Evolutionary conservation across 129 eudicot genomes (phyloP).

Genomic region (Dittrichia graveolens): DNA sequence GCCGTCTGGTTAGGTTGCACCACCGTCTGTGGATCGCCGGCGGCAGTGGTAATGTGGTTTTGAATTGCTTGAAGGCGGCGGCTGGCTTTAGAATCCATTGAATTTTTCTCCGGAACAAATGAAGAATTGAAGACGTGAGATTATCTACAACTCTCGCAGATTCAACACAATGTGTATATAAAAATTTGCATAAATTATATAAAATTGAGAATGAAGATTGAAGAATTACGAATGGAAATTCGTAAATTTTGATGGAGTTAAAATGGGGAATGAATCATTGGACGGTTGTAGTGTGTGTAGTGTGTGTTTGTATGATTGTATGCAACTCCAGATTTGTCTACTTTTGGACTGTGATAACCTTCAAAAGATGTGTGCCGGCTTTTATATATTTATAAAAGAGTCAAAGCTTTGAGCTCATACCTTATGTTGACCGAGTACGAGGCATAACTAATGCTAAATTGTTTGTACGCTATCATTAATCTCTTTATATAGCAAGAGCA

Average conservation of each 20-base stretch:
- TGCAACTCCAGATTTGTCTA: background rate
- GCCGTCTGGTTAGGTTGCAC: constrained; percentile 50
- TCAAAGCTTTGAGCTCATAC: background rate
- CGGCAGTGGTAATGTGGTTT: constrained; percentile 49
- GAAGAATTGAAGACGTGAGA: background rate
- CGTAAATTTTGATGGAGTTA: constrained; percentile 11
- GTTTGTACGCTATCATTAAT: background rate
- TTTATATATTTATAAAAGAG: background rate
- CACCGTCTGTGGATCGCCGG: constrained; percentile 37
- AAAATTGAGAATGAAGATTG: constrained; percentile 1
- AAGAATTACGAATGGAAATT: constrained; percentile 22
- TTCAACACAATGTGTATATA: background rate
- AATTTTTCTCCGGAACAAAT: background rate
- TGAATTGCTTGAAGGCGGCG: constrained; percentile 58
- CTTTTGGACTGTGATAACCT: background rate
- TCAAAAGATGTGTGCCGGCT: constrained; percentile 21
- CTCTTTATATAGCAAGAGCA: no score
- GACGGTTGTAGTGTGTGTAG: background rate
- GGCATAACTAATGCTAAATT: background rate
- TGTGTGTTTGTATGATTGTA: no score
- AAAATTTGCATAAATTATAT: background rate
- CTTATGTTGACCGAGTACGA: background rate
- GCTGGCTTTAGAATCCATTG: constrained; percentile 52
- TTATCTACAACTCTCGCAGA: background rate
- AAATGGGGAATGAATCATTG: constrained; percentile 16